Base-by-base conservation (phyloP, 306 rosid genomes). In the Lathyrus tuberosus region DNA sequence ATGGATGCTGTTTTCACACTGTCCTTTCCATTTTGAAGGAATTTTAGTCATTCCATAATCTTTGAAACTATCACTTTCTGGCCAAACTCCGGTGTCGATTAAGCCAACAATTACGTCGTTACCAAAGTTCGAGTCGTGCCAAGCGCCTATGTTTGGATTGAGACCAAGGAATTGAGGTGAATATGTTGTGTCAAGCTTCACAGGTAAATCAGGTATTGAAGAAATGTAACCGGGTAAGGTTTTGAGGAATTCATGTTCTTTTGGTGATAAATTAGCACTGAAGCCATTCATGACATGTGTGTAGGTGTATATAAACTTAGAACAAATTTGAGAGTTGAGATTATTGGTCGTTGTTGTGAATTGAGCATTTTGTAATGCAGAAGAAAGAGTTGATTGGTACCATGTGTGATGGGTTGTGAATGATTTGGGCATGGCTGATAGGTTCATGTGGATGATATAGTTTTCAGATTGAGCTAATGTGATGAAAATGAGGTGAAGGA, bases 21-120 rank as follows among this genome's bases (percentile, higher is more conserved):
- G 57, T 1, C 98, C 96, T 71, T 80, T 87, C 96, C 96, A 89
- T 47, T 84, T 33, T 13, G 84, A 62, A n/a, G 95, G 96, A 18
- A 84, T 11, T 35, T 79, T 61, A 3, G 84, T 11, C 65, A 87
- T 7, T 8, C 24, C 24, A 17, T 16, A 0, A 8, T 49, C 56
- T 3, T 49, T 49, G 22, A 49, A 49, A 83, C 98, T 92, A 65
- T 71, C 58, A 56, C 92, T 83, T 33, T 89, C 95, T 8, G 98
- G 95, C 96, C 89, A 87, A 51, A 92, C 24, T 4, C 96, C 98
- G 0, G 87, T 62, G 77, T 92, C 95, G 62, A 92, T 81, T 63
- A 92, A 0, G 35, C 98, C 98, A 14, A 92, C 67, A 14, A 92
- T 89, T 37, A 86, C 47, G 38, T 78, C 88, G 6, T 86, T 28